Percentiles rank a stretch among this genome's conserved stretches.
These are phyloP conservation scores for Vigna angularis DNA, from an alignment of 306 rosid genomes.

Conservation along the genomic window DNA sequence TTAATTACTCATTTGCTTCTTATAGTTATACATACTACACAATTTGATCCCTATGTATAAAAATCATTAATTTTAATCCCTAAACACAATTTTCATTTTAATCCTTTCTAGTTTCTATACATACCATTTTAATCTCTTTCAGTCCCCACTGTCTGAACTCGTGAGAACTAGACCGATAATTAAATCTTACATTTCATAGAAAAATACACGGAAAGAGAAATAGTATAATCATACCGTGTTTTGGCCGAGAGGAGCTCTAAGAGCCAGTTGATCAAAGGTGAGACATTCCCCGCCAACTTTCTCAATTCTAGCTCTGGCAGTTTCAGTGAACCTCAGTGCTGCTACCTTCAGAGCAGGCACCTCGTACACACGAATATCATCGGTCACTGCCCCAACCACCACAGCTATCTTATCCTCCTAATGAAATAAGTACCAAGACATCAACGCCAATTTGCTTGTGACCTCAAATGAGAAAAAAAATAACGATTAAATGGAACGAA, in stretches of 20 bases:
- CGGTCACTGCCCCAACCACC: slow-evolving; percentile 67
- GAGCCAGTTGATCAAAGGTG: slow-evolving; percentile 67
- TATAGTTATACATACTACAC: too few species aligned
- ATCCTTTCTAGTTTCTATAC: too few species aligned
- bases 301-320: slow-evolving; percentile 74
- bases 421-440: not conserved
- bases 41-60: too few species aligned
- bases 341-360: slow-evolving; percentile 64
- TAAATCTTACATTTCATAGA: too few species aligned
- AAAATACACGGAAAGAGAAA: too few species aligned
- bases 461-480: not conserved
- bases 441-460: too few species aligned
- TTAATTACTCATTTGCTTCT: too few species aligned
- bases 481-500: not conserved
- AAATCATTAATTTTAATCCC: too few species aligned
- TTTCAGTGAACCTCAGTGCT: slow-evolving; percentile 78
- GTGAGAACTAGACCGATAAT: too few species aligned
- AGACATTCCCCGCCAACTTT: slow-evolving; percentile 78
- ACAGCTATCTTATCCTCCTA: slow-evolving; percentile 67
- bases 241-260: slow-evolving; percentile 71
- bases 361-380: slow-evolving; percentile 59
- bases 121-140: too few species aligned
- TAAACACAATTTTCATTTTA: too few species aligned
- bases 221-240: slow-evolving; percentile 54
- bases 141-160: too few species aligned